Base-by-base conservation (phyloP, 805 yeast species). In the Cyberlindnera nakhonratchasimensis region DNA sequence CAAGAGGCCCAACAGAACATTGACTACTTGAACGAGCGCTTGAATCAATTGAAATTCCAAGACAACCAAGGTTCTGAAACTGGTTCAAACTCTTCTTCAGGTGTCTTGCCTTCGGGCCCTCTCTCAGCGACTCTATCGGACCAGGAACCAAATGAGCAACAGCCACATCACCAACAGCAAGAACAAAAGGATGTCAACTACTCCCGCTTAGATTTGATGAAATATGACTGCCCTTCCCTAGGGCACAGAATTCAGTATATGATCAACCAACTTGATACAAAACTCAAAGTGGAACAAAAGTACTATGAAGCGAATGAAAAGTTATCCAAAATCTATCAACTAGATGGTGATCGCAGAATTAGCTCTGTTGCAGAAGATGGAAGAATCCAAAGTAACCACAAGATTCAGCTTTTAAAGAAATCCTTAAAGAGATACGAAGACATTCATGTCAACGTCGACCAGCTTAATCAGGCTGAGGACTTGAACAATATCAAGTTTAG, bases 231-330 rank as follows among this genome's bases (percentile, higher is more conserved):
- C 54, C 96, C 97, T 1, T 86, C 95, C 0, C 69, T 93, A 52
- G 96, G 97, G 10, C 96, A 93, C 55, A 78, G 93, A 49, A 93
- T 93, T 57, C 96, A 88, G 64, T 82, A 86, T 55, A 90, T 93
- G 98, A 74, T 91, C 42, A 97, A 90, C 65, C 95, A 89, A 63
- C 72, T 93, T 46, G 96, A 90, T 60, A 89, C 91, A 63, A 93
- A 93, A 64, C 72, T 91, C 34, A 93, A 91, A 58, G 95, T 91
- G 29, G 99, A 93, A 62, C 80, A 86, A 54, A 96, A 93, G 64
- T 93, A 91, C 64, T 81, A 82, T 55, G 91, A 82, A 51, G 98
- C 97, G 6, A 89, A 89, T 52, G 95, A 87, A 50, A 93, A 91
- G 62, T 77, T 93, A 58, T 81, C 85, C 21, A 86, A 81, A 52